A percentile compares a stretch with the other conserved stretches of the same genome.
Conservation (phyloP, 495 filamentous ascomycete genomes). For the Chaetomium tenue region DNA sequence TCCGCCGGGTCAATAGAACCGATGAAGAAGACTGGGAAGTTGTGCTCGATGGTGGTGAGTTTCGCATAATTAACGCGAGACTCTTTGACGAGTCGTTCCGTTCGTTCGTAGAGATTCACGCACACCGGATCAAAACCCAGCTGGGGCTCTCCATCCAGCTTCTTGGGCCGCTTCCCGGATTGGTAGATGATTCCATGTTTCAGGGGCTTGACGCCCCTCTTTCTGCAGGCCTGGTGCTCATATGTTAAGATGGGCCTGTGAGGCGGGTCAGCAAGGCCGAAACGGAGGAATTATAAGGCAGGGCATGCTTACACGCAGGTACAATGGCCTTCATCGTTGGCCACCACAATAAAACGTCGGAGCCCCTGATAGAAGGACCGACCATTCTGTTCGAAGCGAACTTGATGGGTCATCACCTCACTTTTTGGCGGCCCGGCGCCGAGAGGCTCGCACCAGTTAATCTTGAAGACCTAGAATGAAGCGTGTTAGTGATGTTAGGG, state of each 20-base stretch:
- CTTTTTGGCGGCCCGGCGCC: conserved; percentile 32
- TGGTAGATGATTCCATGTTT: conserved; percentile 49
- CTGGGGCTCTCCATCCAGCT: conserved; percentile 39
- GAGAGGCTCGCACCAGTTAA: conserved; percentile 48
- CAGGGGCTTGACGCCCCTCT: conserved; percentile 45
- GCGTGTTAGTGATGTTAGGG: neutral
- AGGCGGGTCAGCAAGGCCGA: conserved; percentile 15
- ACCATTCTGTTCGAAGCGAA: conserved; percentile 26
- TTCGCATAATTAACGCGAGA: conserved; percentile 50
- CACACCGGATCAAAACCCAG: conserved; percentile 45
- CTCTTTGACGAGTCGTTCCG: conserved; percentile 45
- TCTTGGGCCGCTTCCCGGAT: conserved; percentile 29
- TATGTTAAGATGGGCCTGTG: conserved; percentile 51
- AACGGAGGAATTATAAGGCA: too few species aligned
- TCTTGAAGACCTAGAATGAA: conserved; percentile 45
- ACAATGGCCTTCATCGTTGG: conserved; percentile 48
- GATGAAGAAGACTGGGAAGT: conserved; percentile 48
- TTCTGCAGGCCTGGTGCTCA: conserved; percentile 44
- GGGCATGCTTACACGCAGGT: conserved; percentile 47
- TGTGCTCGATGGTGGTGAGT: conserved; percentile 51
- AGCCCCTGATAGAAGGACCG: conserved; percentile 43
- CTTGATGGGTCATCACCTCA: conserved; percentile 34
- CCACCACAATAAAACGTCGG: conserved; percentile 50
- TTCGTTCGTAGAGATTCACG: conserved; percentile 31
- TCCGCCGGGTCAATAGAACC: conserved; percentile 36